Evolutionary conservation across 352 stramenopile genomes (phyloP).

Genomic region (Globisporangium cederbergense): DNA sequence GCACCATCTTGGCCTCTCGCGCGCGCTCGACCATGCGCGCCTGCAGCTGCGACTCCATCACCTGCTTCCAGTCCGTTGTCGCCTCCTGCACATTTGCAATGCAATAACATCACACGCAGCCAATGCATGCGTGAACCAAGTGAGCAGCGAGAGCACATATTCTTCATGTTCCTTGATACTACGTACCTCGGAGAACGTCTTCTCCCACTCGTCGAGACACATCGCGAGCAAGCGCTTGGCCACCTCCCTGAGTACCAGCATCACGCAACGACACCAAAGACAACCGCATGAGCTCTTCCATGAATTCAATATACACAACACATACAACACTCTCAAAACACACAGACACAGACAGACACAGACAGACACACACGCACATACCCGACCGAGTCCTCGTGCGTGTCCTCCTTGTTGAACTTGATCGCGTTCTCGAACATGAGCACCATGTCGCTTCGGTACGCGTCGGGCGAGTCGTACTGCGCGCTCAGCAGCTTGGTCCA

Average conservation of each 20-base stretch:
- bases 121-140: neutral
- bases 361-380: too few species aligned
- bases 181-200: slow-evolving; percentile 49
- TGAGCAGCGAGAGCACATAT: neutral
- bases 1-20: slow-evolving; percentile 38
- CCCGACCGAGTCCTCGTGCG: slow-evolving; percentile 69
- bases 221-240: slow-evolving; percentile 54
- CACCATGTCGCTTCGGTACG: slow-evolving; percentile 67
- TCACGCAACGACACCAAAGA: neutral
- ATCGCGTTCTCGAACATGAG: slow-evolving; percentile 87
- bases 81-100: slow-evolving; percentile 30
- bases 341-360: neutral
- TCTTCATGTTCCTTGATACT: too few species aligned
- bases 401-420: slow-evolving; percentile 84
- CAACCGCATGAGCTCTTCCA: neutral
- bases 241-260: slow-evolving; percentile 38
- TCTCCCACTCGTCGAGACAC: slow-evolving; percentile 48
- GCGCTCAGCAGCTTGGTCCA: slow-evolving; percentile 60
- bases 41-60: slow-evolving; percentile 49
- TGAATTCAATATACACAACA: neutral
- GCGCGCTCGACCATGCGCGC: slow-evolving; percentile 51
- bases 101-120: neutral
- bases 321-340: neutral
- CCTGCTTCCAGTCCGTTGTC: slow-evolving; percentile 56
- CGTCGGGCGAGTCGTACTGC: slow-evolving; percentile 49